Evolutionary conservation across 2,329 filamentous ascomycete genomes (phyloP).

Genomic region (Cylindrodendrum hubeiense): DNA sequence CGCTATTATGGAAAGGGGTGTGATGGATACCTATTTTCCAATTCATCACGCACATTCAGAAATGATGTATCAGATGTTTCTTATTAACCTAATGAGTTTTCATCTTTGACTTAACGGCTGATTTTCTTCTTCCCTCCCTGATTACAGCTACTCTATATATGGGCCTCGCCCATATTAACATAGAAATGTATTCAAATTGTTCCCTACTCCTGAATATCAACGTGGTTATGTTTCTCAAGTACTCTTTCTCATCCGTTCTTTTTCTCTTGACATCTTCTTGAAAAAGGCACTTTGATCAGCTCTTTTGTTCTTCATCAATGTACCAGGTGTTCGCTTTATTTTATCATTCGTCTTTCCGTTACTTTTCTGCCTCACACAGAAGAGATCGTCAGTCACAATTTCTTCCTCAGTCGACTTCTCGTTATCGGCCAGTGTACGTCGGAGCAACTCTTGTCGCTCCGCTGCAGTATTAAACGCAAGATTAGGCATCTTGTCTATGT

Average conservation of each 20-base stretch:
- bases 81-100: too few species aligned
- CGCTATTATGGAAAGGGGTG: too few species aligned
- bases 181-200: too few species aligned
- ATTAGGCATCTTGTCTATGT: conserved; percentile 85
- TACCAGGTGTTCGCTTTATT: neutral
- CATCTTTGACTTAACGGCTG: too few species aligned
- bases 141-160: too few species aligned
- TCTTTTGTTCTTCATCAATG: neutral
- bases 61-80: too few species aligned
- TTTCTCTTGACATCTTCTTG: neutral
- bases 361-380: neutral
- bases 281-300: neutral
- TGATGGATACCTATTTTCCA: too few species aligned
- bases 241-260: neutral
- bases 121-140: too few species aligned
- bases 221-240: too few species aligned
- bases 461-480: conserved; percentile 83
- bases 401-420: conserved; percentile 56
- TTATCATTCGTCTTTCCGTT: neutral
- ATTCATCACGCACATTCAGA: too few species aligned
- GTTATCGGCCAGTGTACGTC: conserved; percentile 90
- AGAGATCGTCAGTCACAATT: neutral
- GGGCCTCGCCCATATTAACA: too few species aligned
- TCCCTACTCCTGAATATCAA: too few species aligned
- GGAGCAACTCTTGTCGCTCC: conserved; percentile 87